phyloP scores from a whole-genome alignment of 164 flowering plant genomes.

The Magnolia officinalis region DNA sequence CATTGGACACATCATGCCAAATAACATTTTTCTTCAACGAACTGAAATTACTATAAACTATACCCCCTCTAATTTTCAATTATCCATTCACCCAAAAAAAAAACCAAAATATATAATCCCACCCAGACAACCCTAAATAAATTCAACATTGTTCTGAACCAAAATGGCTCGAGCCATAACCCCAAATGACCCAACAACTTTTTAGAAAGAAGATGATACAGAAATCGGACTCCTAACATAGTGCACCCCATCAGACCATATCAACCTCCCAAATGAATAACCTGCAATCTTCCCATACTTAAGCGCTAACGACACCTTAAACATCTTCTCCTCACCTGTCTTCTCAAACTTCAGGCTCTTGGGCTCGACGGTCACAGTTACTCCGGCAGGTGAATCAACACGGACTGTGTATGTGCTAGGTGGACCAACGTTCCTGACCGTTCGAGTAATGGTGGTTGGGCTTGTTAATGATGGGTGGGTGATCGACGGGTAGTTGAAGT shows the following conservation, averaged over 20 bases:
- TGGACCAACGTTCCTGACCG: constrained; percentile 60
- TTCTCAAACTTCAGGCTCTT: constrained; percentile 32
- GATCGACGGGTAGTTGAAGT: constrained; percentile 62
- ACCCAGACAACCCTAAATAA: too few species aligned
- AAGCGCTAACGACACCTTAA: constrained; percentile 29
- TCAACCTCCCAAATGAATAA: constrained; percentile 56
- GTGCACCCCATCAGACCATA: constrained; percentile 71
- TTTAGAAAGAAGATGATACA: constrained; percentile 15
- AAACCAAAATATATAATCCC: too few species aligned
- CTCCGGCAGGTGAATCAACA: constrained; percentile 36
- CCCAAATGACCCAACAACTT: too few species aligned
- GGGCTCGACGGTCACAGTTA: constrained; percentile 43
- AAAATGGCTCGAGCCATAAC: too few species aligned
- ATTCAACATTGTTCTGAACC: too few species aligned
- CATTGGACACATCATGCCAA: too few species aligned
- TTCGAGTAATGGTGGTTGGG: constrained; percentile 43
- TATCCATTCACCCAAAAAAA: too few species aligned
- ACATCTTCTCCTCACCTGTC: constrained; percentile 58
- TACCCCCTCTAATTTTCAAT: too few species aligned
- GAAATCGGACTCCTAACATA: constrained; percentile 66
- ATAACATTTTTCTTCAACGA: too few species aligned
- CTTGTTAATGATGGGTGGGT: constrained; percentile 50
- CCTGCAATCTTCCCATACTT: constrained; percentile 7
- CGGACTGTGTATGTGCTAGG: constrained; percentile 43
- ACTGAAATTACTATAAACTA: too few species aligned